Conservation (phyloP, 345 rosid genomes). For the Moringa oleifera region DNA sequence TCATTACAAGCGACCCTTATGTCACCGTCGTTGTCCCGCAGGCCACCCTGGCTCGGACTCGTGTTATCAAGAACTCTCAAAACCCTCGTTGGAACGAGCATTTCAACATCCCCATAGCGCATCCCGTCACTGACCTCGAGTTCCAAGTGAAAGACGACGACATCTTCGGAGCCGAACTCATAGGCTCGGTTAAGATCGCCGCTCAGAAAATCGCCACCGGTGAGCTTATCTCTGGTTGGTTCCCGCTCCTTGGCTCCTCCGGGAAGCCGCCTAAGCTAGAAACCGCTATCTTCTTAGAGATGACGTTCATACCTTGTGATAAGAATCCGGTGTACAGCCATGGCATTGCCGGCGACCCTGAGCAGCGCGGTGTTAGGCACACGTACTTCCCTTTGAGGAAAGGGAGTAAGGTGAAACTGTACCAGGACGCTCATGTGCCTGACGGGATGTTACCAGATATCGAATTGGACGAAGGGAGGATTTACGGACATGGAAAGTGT, state of each 20-base stretch:
- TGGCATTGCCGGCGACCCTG: conserved; percentile 69
- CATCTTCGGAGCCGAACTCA: conserved; percentile 65
- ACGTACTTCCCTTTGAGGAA: conserved; percentile 83
- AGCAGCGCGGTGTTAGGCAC: conserved; percentile 45
- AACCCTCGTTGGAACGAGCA: conserved; percentile 71
- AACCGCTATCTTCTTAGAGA: conserved; percentile 40
- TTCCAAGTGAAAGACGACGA: conserved; percentile 84
- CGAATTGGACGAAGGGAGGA: conserved; percentile 37
- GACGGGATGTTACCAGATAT: conserved; percentile 41
- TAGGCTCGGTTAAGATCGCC: conserved; percentile 54
- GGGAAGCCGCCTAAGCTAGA: conserved; percentile 53
- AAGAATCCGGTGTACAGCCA: conserved; percentile 36
- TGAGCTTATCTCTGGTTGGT: conserved; percentile 42
- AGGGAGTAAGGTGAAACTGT: conserved; percentile 57
- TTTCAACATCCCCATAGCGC: conserved; percentile 65
- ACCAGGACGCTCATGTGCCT: conserved; percentile 85
- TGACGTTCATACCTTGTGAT: conserved; percentile 69
- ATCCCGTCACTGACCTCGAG: conserved; percentile 56
- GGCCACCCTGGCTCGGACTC: conserved; percentile 76
- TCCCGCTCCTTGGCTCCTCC: conserved; percentile 33
- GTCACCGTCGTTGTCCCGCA: conserved; percentile 86
- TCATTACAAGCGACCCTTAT: conserved; percentile 81
- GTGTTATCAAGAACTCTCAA: conserved; percentile 59
- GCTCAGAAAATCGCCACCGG: conserved; percentile 40
- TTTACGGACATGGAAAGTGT: conserved; percentile 48